Conservation (phyloP, 2,329 filamentous ascomycete genomes). For the Clonostachys rhizophaga region DNA sequence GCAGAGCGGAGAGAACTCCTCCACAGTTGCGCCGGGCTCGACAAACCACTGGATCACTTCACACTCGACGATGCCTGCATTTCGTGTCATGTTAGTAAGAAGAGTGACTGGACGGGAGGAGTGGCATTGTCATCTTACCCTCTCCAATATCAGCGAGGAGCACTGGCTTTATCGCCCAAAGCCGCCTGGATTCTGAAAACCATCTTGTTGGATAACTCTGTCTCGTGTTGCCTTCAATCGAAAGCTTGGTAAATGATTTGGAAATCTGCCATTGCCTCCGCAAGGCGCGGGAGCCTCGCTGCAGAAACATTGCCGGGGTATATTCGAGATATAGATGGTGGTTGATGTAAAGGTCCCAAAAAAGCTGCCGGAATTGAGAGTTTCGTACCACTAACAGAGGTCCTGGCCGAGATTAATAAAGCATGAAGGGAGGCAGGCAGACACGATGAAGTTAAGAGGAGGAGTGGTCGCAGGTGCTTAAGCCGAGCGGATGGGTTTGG, state of each 20-base stretch:
- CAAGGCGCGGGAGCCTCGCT: slow-evolving; percentile 42
- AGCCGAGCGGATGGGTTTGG: slow-evolving; percentile 1
- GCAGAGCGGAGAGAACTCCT: slow-evolving; percentile 96
- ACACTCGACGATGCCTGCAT: slow-evolving; percentile 87
- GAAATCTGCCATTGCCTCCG: slow-evolving; percentile 45
- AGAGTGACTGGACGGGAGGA: background rate
- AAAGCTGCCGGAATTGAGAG: too few species aligned
- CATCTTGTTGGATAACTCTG: slow-evolving; percentile 27
- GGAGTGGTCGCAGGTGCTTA: too few species aligned
- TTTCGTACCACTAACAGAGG: too few species aligned
- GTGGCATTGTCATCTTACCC: slow-evolving; percentile 42
- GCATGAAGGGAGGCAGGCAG: too few species aligned
- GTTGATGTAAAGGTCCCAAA: too few species aligned
- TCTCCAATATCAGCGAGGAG: slow-evolving; percentile 83
- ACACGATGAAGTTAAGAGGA: too few species aligned
- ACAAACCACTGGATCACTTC: slow-evolving; percentile 99
- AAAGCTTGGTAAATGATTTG: slow-evolving; percentile 25
- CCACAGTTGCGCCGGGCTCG: slow-evolving; percentile 87
- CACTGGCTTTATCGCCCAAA: slow-evolving; percentile 69
- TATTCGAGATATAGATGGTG: too few species aligned
- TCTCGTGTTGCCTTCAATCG: slow-evolving; percentile 19
- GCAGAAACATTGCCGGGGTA: slow-evolving; percentile 44
- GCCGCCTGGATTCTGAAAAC: slow-evolving; percentile 44
- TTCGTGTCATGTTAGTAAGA: background rate
- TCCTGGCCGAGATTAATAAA: too few species aligned